Base-by-base conservation (phyloP, 2,329 filamentous ascomycete species). In the Hypoxylon sp. region DNA sequence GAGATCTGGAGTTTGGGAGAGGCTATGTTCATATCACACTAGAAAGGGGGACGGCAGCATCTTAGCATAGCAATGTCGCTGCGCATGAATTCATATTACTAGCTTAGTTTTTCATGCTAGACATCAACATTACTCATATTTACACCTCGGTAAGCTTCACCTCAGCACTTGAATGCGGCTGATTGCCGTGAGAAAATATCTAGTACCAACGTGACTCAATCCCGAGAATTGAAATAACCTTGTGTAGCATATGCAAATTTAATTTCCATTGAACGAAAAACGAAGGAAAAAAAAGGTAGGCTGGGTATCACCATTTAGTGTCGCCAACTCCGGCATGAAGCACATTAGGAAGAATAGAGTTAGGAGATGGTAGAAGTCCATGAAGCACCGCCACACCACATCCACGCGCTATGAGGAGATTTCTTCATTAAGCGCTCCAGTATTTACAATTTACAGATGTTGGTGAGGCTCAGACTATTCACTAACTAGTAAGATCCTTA, bases 1-100 rank as follows among this genome's bases (percentile, higher is more conserved):
- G 60, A 59, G 51, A 10, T 55, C 17, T 23, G 65, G 68, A 65
- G 68, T 70, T 43, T 68, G 28, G 62, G 45, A 64, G 56, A 60
- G 61, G 59, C 25, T 60, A 60, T 53, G 28, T 58, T 53, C 59
- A 58, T 67, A 65, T 49, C 36, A 58, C 11, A 34, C 50, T 61
- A 58, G 57, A 60, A 59, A 11, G 55, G 53, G 55, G 50, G 28
- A 53, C 17, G 2, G 32, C 58, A 56, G 53, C 57, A 59, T 59
- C 38, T 63, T 17, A 53, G 56, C 17, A 53, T 48, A 51, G 43
- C 57, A 63, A 55, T 32, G 34, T 36, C 11, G 45, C 38, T 65
- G 58, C 21, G 11, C 38, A 21, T 43, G 17, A 21, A 43, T 55
- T 36, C 36, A 58, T 55, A 48, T 45, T 58, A 52, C 52, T 56